Evolutionary conservation across 768 basidiomycete species (phyloP), one percentile per base, ranked within the genome.

Genomic region (Multifurca ochricompacta): DNA sequence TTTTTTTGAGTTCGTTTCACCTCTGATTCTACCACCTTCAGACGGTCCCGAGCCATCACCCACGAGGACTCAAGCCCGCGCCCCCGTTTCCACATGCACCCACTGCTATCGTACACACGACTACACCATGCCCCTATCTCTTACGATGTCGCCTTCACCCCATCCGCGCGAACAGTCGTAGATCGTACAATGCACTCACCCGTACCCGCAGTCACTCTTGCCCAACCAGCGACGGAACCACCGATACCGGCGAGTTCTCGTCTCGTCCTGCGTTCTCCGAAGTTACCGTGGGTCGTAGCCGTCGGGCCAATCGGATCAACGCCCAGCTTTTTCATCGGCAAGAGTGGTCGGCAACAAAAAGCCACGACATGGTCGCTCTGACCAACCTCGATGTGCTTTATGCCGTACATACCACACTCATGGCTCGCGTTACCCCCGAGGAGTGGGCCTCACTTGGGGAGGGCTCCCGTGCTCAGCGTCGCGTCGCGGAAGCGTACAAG

Each of bases 301-400:
- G 80, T 81, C 30, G 68, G 69, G 39, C 67, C 68, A 27, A 62
- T 70, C 62, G 67, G 66, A 16, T 56, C 66, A 8, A 41, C 64
- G 36, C 54, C 64, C 44, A 62, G 52, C 48, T 50, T 52, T 46
- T 61, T 58, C 34, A 59, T 59, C 37, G 56, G 64, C 45, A 58
- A 58, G 31, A 53, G 56, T 42, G 40, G 41, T 34, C 35, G 35
- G n/a, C 35, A 44, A 19, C 35, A 40, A 19, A 49, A 39, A 37
- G 18, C 53, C 5, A 62, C 53, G 42, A 58, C 54, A 51, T 55
- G 9, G 50, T 39, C 16, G 62, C 57, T 37, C 73, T 84, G 41
- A 81, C 80, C n/a, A 84, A 81, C 63, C 68, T 81, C 31, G 84
- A 86, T 58, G 72, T 87, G 18, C 71, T 86, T 10, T 74, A 77